These are phyloP conservation scores for Talaromyces islandicus DNA, from an alignment of 2,329 filamentous ascomycete genomes.

Conservation along the genomic window DNA sequence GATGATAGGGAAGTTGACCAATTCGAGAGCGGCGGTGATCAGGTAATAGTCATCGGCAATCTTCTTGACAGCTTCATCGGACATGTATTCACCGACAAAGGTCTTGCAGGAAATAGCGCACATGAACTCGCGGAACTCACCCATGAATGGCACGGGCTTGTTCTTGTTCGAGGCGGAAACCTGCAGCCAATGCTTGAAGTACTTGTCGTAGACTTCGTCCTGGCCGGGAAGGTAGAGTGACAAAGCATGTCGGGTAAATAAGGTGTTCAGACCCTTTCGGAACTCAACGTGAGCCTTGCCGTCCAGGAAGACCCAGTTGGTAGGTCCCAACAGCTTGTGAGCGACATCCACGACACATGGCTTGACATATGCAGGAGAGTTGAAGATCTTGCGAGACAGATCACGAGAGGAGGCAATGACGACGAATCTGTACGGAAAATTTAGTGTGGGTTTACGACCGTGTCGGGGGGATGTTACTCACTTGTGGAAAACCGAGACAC, in stretches of 20 bases:
- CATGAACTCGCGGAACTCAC: constrained; percentile 87
- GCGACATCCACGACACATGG: constrained; percentile 94
- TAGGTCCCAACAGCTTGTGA: constrained; percentile 82
- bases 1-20: constrained; percentile 98
- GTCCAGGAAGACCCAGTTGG: constrained; percentile 97
- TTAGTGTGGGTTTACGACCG: neutral
- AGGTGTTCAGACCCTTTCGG: constrained; percentile 88
- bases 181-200: constrained; percentile 73
- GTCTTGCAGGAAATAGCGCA: constrained; percentile 91
- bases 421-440: constrained; percentile 63
- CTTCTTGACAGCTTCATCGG: constrained; percentile 82
- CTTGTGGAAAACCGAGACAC: constrained; percentile 99
- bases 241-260: constrained; percentile 89
- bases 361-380: constrained; percentile 85
- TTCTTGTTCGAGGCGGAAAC: constrained; percentile 66
- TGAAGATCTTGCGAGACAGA: constrained; percentile 94
- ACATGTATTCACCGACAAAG: constrained; percentile 96
- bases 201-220: constrained; percentile 83
- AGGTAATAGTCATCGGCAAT: constrained; percentile 96
- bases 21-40: constrained; percentile 89
- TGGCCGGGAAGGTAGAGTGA: constrained; percentile 84
- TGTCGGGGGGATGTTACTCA: constrained; percentile 40
- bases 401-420: constrained; percentile 94
- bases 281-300: constrained; percentile 94
- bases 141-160: constrained; percentile 81